A percentile compares a stretch with the other conserved stretches of the same genome.
Conservation (phyloP, 2,329 filamentous ascomycete genomes). For the Phoma sp. region DNA sequence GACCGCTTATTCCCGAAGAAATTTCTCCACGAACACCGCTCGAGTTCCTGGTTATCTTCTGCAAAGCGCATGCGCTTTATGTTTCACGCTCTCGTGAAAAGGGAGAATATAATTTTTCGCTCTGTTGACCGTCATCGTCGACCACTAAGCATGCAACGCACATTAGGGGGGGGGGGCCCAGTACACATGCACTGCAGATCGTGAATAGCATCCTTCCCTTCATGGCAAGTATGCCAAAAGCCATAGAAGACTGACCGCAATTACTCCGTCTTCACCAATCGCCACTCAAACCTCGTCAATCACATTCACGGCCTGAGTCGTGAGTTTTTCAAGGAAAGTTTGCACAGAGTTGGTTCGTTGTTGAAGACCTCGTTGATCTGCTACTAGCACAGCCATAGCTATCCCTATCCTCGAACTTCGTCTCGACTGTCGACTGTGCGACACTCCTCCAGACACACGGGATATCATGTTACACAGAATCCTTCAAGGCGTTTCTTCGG, state of each 20-base stretch:
- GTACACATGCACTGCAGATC: background rate
- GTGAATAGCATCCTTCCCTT: constrained; percentile 13
- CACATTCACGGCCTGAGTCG: background rate
- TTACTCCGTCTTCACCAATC: constrained; percentile 14
- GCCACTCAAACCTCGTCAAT: constrained; percentile 8
- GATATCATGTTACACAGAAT: constrained; percentile 3
- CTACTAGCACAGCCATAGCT: background rate
- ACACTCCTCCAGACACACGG: background rate
- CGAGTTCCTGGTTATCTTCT: background rate
- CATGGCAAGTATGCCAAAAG: constrained; percentile 16
- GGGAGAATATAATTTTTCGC: no score
- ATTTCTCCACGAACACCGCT: background rate
- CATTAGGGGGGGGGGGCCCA: background rate
- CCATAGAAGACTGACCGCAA: constrained; percentile 20
- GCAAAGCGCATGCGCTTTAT: no score
- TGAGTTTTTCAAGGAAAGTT: background rate
- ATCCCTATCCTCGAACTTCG: background rate
- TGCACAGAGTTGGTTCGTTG: background rate
- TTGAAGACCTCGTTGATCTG: background rate
- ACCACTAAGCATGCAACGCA: no score
- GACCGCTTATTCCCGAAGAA: constrained; percentile 11
- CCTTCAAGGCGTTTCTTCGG: constrained; percentile 11
- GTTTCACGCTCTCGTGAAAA: no score
- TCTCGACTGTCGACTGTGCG: constrained; percentile 1
- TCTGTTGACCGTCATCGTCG: no score